phyloP scores from a whole-genome alignment of 2,329 filamentous ascomycete genomes.

The Epichloe festucae region DNA sequence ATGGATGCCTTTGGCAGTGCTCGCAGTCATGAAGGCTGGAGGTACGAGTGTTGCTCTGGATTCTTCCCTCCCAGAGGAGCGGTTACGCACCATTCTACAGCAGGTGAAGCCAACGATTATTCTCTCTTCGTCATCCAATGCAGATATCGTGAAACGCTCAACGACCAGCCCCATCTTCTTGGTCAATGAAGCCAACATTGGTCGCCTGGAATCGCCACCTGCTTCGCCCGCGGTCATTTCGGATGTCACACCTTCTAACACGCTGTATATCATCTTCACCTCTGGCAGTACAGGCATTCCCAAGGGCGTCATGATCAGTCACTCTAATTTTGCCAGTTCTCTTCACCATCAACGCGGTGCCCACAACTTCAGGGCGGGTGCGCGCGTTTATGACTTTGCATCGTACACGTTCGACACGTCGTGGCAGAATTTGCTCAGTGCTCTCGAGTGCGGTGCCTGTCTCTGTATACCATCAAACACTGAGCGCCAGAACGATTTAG shows the following conservation, averaged over 20 bases:
- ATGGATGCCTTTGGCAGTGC: constrained; percentile 12
- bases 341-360: background rate
- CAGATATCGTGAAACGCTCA: background rate
- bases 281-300: constrained; percentile 12
- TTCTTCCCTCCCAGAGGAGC: constrained; percentile 10
- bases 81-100: constrained; percentile 7
- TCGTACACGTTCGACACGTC: constrained; percentile 7
- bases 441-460: constrained; percentile 6
- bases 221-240: background rate
- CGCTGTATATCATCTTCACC: constrained; percentile 7
- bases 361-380: background rate
- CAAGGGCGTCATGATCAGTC: constrained; percentile 10
- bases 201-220: background rate
- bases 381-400: constrained; percentile 6
- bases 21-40: constrained; percentile 17
- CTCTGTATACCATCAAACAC: constrained; percentile 3
- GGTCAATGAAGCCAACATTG: background rate
- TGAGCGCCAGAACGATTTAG: background rate
- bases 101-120: constrained; percentile 4
- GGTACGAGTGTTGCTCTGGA: constrained; percentile 15
- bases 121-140: constrained; percentile 3
- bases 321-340: constrained; percentile 4
- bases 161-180: background rate
- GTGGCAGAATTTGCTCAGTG: constrained; percentile 1
- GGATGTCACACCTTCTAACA: background rate